Base-by-base conservation (phyloP, 164 flowering plant species). In the Dillenia suffruticosa region DNA sequence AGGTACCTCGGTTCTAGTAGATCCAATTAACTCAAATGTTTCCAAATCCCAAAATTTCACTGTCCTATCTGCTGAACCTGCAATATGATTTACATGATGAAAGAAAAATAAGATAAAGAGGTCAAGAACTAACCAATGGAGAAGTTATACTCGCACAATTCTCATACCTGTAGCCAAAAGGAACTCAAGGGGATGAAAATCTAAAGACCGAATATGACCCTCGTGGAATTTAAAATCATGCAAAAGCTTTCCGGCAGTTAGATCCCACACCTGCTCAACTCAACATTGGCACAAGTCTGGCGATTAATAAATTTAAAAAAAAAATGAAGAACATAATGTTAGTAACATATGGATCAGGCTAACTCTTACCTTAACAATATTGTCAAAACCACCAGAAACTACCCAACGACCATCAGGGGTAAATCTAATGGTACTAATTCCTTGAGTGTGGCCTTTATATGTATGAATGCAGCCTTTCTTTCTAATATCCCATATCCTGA, bases 381-480 rank as follows among this genome's bases (percentile, higher is more conserved):
- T 88, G 66, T 90, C 97, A 46, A 70, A 65, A 70, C 97, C 97
- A 66, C 97, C 97, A 69, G 97, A 88, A 60, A 90, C 97, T 48
- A 90, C 84, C 97, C 97, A 90, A 50, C 97, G 95, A 70, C 97
- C 97, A 85, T 90, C 97, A 57, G 97, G 97, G 56, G 81, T 74
- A 70, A 90, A 90, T 68, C 72, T 81, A 48, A 90, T 82, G 14
- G 88, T 82, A 66, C 79, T 76, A 63, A 90, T 68, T 57, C 88
- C 89, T 66, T 71, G 83, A 55, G 82, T 79, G 40, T 90, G 97
- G 54, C 97, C 97, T 73, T 85, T 86, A 68, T 90, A 90, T 2
- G 95, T 90, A 74, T 90, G 95, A 68, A 90, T 88, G 74, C 97
- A 85, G 65, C 92, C 97, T 70, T 90, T 90, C 78, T 88, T 90